Conservation (phyloP, 2,329 filamentous ascomycete species). For the Epichloe bromicola region DNA sequence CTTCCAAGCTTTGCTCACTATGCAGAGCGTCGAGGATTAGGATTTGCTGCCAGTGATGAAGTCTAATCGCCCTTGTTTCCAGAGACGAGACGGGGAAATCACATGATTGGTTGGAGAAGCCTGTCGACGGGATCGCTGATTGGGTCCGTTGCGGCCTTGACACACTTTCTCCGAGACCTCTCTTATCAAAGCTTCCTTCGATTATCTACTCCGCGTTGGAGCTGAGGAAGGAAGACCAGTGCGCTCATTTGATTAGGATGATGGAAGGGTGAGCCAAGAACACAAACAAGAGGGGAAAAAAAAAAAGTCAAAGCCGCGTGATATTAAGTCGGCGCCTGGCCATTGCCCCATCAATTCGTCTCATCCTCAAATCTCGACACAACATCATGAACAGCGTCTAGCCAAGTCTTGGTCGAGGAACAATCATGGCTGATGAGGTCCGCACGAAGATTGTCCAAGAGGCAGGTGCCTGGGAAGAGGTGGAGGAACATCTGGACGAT, state of each 20-base stretch:
- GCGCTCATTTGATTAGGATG: not conserved
- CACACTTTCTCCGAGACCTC: not conserved
- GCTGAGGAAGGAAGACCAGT: not conserved
- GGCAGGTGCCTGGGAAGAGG: conserved; percentile 41
- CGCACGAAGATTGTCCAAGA: conserved; percentile 6
- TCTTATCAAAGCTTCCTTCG: conserved; percentile 1
- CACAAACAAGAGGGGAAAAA: not conserved
- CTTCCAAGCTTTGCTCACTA: too few species aligned
- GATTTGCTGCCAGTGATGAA: not conserved
- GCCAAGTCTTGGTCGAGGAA: not conserved
- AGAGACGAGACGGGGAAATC: not conserved
- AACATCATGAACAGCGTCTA: conserved; percentile 1
- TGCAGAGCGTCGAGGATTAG: too few species aligned
- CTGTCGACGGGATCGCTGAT: not conserved
- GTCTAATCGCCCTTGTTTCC: not conserved
- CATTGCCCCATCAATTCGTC: not conserved
- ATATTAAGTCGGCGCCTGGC: not conserved
- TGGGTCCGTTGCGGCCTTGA: not conserved
- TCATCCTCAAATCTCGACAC: not conserved
- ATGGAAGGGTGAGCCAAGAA: not conserved
- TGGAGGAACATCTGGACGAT: conserved; percentile 56
- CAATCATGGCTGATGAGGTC: conserved; percentile 2
- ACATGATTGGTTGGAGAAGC: conserved; percentile 9
- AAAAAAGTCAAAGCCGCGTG: not conserved
- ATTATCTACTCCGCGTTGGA: not conserved